Evolutionary conservation across 805 yeast genomes (phyloP).

Genomic region (Blastobotrys chiropterorum): DNA sequence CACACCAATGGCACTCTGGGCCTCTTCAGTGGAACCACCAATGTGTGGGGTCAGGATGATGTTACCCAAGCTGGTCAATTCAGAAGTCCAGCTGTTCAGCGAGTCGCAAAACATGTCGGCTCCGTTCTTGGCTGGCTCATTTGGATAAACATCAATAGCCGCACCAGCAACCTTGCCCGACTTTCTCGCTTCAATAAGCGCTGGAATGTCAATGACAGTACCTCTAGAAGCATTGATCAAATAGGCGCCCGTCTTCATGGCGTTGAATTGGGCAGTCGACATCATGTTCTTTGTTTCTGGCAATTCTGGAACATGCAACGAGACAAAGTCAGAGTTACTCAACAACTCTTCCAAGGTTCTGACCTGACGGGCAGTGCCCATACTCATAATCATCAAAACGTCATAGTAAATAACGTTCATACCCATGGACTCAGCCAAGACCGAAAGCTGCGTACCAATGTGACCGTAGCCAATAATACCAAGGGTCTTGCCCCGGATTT

Average conservation of each 20-base stretch:
- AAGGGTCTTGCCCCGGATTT: slow-evolving; percentile 95
- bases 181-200: slow-evolving; percentile 85
- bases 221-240: slow-evolving; percentile 96
- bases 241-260: slow-evolving; percentile 95
- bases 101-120: slow-evolving; percentile 64
- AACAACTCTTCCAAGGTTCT: slow-evolving; percentile 77
- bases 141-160: slow-evolving; percentile 92
- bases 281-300: slow-evolving; percentile 87
- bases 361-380: slow-evolving; percentile 96
- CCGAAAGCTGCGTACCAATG: slow-evolving; percentile 95
- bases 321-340: slow-evolving; percentile 75
- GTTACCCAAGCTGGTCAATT: slow-evolving; percentile 75
- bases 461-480: slow-evolving; percentile 98
- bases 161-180: slow-evolving; percentile 95
- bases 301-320: slow-evolving; percentile 92
- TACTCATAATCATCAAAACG: slow-evolving; percentile 84
- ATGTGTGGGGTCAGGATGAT: slow-evolving; percentile 94
- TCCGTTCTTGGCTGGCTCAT: slow-evolving; percentile 97
- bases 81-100: slow-evolving; percentile 78
- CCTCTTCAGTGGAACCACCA: slow-evolving; percentile 99
- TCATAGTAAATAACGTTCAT: slow-evolving; percentile 94
- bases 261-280: slow-evolving; percentile 83
- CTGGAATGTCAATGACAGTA: slow-evolving; percentile 93
- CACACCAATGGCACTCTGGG: slow-evolving; percentile 94
- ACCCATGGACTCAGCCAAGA: slow-evolving; percentile 95